Base-by-base conservation (phyloP, 768 basidiomycete genomes). In the Boletus huronensis region DNA sequence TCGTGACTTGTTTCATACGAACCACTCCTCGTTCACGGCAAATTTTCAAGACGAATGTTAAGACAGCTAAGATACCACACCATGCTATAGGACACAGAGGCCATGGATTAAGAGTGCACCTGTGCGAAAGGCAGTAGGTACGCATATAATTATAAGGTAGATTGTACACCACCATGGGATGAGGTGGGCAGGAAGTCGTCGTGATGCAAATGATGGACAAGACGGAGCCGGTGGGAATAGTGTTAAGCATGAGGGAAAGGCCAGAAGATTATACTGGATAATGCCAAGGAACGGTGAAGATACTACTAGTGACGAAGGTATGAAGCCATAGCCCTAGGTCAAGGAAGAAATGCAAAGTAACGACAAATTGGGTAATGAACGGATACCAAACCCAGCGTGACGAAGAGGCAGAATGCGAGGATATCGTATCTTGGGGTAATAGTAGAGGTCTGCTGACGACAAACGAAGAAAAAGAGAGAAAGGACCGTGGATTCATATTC, bases 111-210 rank as follows among this genome's bases (percentile, higher is more conserved):
- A 54, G 57, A 52, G 53, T 60, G 61, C 59, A 66, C 62, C 71
- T 62, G 58, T 62, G 67, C 66, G 36, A 59, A 56, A 67, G 55
- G 62, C 66, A 63, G 59, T 70, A 66, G 68, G 71, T 70, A 68
- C 67, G 60, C 59, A 61, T 64, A 60, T 64, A 65, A 66, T 58
- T 62, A 66, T 69, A 69, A 71, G 54, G 61, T 72, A 72, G 60
- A 68, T 67, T 58, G 65, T 72, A 71, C 70, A 71, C 62, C 62
- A 57, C 58, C 59, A 55, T 57, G 56, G 51, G 49, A 60, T 59
- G 65, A 58, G 58, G 60, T 61, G 54, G 57, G 54, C 52, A 60
- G 55, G 42, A 48, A 53, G 42, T 64, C 56, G 50, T 62, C 63
- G 53, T 70, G 56, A 69, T 69, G 69, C 52, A 54, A 70, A 58